These are phyloP conservation scores for Acacia pycnantha DNA, from an alignment of 331 rosid genomes.

Conservation along the genomic window DNA sequence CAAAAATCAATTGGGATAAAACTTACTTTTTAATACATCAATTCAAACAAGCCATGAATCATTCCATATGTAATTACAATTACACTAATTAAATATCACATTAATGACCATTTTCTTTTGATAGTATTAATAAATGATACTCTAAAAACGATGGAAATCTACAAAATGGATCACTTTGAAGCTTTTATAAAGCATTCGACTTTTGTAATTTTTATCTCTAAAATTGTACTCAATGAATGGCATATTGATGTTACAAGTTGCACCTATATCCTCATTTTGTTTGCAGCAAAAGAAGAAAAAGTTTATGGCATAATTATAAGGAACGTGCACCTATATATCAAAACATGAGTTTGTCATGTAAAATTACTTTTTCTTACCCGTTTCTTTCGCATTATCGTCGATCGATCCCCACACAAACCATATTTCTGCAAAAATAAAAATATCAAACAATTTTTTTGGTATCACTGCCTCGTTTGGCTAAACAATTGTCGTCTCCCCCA, in stretches of 20 bases:
- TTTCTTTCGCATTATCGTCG: background rate
- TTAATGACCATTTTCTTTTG: too few relatives aligned
- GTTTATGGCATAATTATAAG: background rate
- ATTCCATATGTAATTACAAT: too few relatives aligned
- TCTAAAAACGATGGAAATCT: too few relatives aligned
- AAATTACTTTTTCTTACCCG: background rate
- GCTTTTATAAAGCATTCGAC: background rate
- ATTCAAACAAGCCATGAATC: too few relatives aligned
- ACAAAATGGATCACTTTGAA: background rate
- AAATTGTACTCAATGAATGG: background rate
- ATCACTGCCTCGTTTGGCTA: slow-evolving; percentile 7
- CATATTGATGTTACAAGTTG: slow-evolving; percentile 13
- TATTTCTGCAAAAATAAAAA: background rate
- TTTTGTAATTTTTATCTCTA: background rate
- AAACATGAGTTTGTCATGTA: slow-evolving; percentile 13
- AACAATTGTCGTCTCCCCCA: background rate
- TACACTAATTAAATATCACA: too few relatives aligned
- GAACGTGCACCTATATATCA: background rate
- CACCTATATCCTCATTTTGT: background rate
- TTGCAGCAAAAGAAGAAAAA: background rate
- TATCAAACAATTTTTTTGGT: background rate
- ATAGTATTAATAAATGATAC: background rate
- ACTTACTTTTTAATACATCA: too few relatives aligned
- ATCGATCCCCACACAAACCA: background rate
- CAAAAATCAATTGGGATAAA: too few relatives aligned